Percentiles rank a stretch among this genome's conserved stretches.
phyloP scores from a whole-genome alignment of 2,329 filamentous ascomycete species.

The Ophiostoma perfectum region DNA sequence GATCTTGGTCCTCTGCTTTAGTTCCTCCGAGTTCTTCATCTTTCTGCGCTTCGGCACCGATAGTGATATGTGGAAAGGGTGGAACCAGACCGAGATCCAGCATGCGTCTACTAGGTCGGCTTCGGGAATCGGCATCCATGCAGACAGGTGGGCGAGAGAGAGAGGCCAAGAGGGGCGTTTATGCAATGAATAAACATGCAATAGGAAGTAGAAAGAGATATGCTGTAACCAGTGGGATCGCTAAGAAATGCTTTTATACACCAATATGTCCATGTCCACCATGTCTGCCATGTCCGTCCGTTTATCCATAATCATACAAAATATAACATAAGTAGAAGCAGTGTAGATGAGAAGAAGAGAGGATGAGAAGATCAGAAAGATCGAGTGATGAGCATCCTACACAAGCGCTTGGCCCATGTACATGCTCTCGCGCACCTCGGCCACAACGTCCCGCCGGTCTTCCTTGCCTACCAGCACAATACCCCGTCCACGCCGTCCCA shows the following conservation, averaged over 20 bases:
- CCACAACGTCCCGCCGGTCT: slow-evolving; percentile 83
- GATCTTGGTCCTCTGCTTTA: neutral
- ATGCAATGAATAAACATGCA: neutral
- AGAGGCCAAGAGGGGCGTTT: neutral
- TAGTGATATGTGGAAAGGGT: neutral
- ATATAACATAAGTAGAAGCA: too few relatives aligned
- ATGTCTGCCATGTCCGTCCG: neutral
- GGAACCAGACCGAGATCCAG: neutral
- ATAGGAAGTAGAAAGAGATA: neutral
- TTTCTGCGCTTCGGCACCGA: neutral
- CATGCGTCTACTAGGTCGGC: neutral
- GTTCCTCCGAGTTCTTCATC: neutral
- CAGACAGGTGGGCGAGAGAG: too few relatives aligned
- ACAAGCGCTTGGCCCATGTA: slow-evolving; percentile 74
- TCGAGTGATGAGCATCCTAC: slow-evolving; percentile 35
- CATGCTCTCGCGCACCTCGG: slow-evolving; percentile 87
- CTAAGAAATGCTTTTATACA: neutral
- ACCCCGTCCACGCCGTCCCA: slow-evolving; percentile 83
- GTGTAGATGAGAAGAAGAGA: neutral
- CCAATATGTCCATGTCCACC: neutral
- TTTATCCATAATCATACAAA: neutral
- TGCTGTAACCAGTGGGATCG: neutral
- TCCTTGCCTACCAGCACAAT: slow-evolving; percentile 86
- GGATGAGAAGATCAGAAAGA: neutral
- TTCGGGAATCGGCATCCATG: neutral